Evolutionary conservation across 225 moss, liverwort and hornwort genomes (phyloP), one percentile per base, ranked within the genome.

Genomic region (Thuidium tamariscinum): DNA sequence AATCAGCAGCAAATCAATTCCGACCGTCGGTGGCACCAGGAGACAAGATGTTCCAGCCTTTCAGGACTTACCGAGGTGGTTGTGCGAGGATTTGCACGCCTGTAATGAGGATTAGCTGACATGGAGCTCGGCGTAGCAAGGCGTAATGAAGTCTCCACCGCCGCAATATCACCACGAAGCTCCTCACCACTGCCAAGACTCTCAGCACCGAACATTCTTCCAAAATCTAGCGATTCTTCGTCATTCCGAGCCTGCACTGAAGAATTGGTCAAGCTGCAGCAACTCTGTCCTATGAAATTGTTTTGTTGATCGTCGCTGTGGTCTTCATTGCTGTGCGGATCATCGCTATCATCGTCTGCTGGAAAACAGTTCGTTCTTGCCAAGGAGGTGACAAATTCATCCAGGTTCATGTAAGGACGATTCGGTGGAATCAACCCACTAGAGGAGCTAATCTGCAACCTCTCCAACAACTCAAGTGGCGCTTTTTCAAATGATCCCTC

Each of bases 371-470:
- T 91, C 73, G 56, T 89, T 52, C 89, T 89, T 13, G 90, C 93
- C 74, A 93, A 91, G 57, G 88, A 90, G 57, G 55, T 90, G 46
- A 93, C 87, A 44, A 93, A 93, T 26, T 93, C 93, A 39, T 93
- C 93, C 30, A 93, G 70, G 59, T 89, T 91, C 88, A 91, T 91
- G 78, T 89, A 81, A 74, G 91, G 87, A 51, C 84, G 86, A 52
- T 81, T 83, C 25, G 82, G 67, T 34, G 82, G 76, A 18, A 54
- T 86, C 22, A 82, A 32, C 69, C 67, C 74, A 37, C 65, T 4
- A 13, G 81, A 78, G 62, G 82, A 60, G 66, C 74, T 57, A 22
- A 89, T 84, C 63, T 89, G 90, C 76, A 88, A 63, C 69, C 76
- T 81, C 71, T 85, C 86, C 41, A 89, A 46, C 88, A 84, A 75